Evolutionary conservation across 805 yeast species (phyloP), one percentile per base, ranked within the genome.

Genomic region (Middelhovenomyces tepae): DNA sequence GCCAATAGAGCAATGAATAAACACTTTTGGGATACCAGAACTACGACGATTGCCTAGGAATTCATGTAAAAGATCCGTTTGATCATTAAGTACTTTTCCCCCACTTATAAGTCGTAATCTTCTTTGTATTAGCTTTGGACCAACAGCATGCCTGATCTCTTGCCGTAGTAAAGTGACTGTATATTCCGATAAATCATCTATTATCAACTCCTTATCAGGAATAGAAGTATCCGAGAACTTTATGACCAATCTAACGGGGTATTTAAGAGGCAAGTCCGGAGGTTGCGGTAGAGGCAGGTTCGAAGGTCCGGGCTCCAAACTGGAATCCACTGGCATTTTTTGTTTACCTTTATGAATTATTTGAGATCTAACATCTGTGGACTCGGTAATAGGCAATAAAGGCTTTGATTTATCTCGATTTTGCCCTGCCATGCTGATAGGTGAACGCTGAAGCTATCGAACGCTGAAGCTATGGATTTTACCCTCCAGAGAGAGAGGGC

Each of bases 1-100:
- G 5, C 95, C 94, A 9, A 83, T 66, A 4, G 83, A 69, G 57
- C 94, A 84, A 51, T 83, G 94, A 3, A 85, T 64, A 48, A 76
- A 82, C n/a, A 79, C 59, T 28, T 58, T 57, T 31, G 36, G 45
- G 15, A 34, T 35, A 2, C 32, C 48, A 5, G 31, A 38, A 4
- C 38, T 40, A 7, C 37, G 34, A 10, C 40, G 37, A 21, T 19
- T 27, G 16, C 18, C 34, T 16, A 17, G 29, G 5, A 20, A 16
- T 6, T 26, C 29, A 26, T 26, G 6, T n/a, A 59, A 62, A 44
- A 79, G 67, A 46, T 75, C 67, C 1, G 78, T 71, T 16, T 63
- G 55, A 31, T 73, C 75, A 29, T 67, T 65, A 30, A 82, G 56
- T 2, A 81, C 78, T 31, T 73, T 62, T 10, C 94, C 94, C 41